These are phyloP conservation scores for Zarea fungicola DNA, from an alignment of 2,329 filamentous ascomycete genomes.

Conservation along the genomic window DNA sequence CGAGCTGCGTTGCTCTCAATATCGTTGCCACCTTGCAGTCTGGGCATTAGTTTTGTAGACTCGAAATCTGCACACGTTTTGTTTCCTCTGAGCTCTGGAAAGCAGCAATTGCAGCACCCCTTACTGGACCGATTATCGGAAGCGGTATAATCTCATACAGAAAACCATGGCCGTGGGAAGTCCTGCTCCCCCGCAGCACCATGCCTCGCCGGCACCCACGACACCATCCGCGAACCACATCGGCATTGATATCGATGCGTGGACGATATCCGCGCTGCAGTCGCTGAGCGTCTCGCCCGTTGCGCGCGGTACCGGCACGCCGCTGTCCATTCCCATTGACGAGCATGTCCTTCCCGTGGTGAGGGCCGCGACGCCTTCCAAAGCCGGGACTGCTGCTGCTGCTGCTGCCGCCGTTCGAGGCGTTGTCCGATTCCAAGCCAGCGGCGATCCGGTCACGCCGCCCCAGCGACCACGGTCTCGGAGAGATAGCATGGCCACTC, in stretches of 20 bases:
- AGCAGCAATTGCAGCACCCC: too few relatives aligned
- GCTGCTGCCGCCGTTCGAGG: constrained; percentile 12
- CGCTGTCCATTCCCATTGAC: constrained; percentile 73
- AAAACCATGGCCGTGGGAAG: constrained; percentile 47
- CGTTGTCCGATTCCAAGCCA: constrained; percentile 19
- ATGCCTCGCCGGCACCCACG: constrained; percentile 17
- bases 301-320: constrained; percentile 55
- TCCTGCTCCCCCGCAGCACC: constrained; percentile 44
- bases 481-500: constrained; percentile 52
- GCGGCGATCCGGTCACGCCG: constrained; percentile 20
- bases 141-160: too few relatives aligned
- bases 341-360: constrained; percentile 27
- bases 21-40: neutral
- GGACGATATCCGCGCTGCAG: constrained; percentile 56
- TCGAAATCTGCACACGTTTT: too few relatives aligned
- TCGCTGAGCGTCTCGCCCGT: constrained; percentile 50
- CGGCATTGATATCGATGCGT: constrained; percentile 58
- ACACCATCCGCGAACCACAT: constrained; percentile 17
- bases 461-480: constrained; percentile 42
- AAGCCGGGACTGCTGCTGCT: too few relatives aligned
- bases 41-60: neutral
- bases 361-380: constrained; percentile 14
- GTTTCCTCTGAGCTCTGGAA: too few relatives aligned
- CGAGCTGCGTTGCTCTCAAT: neutral
- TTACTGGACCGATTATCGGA: too few relatives aligned